These are phyloP conservation scores for Blastocrithidia nonstop DNA, from an alignment of 208 protist species.

Conservation along the genomic window DNA sequence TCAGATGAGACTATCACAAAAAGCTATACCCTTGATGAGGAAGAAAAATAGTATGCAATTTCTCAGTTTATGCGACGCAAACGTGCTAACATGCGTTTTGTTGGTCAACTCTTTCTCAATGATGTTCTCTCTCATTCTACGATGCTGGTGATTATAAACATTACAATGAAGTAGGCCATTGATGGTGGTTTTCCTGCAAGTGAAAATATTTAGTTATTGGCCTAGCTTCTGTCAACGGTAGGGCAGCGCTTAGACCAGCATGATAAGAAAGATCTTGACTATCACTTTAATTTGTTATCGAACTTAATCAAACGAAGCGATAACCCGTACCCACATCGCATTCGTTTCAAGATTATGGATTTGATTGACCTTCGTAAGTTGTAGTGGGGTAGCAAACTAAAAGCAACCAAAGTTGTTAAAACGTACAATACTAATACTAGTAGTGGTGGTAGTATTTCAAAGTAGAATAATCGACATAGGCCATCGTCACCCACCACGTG, in stretches of 20 bases:
- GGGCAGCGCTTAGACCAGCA: slow-evolving; percentile 49
- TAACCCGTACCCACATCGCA: slow-evolving; percentile 54
- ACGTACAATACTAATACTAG: slow-evolving; percentile 1
- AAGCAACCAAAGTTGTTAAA: slow-evolving; percentile 10
- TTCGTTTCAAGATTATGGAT: slow-evolving; percentile 81
- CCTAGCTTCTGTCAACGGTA: slow-evolving; percentile 53
- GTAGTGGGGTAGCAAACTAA: slow-evolving; percentile 21
- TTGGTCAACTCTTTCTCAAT: slow-evolving; percentile 70
- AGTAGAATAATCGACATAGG: neutral
- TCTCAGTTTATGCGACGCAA: slow-evolving; percentile 69
- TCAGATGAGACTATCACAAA: slow-evolving; percentile 6
- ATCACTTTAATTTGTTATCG: slow-evolving; percentile 36
- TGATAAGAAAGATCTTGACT: slow-evolving; percentile 27
- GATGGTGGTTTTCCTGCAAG: slow-evolving; percentile 25
- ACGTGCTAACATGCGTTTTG: slow-evolving; percentile 77
- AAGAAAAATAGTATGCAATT: slow-evolving; percentile 41
- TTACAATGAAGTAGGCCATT: slow-evolving; percentile 27
- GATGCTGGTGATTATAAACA: slow-evolving; percentile 55
- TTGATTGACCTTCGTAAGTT: slow-evolving; percentile 60
- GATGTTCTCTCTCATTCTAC: slow-evolving; percentile 47
- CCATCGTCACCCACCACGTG: slow-evolving; percentile 7
- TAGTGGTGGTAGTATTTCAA: slow-evolving; percentile 2
- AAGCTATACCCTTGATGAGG: slow-evolving; percentile 19
- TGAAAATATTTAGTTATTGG: slow-evolving; percentile 71
- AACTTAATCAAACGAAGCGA: slow-evolving; percentile 22